Evolutionary conservation across 1,139 yeast species (phyloP).

Genomic region (Kodamaea anthophila): DNA sequence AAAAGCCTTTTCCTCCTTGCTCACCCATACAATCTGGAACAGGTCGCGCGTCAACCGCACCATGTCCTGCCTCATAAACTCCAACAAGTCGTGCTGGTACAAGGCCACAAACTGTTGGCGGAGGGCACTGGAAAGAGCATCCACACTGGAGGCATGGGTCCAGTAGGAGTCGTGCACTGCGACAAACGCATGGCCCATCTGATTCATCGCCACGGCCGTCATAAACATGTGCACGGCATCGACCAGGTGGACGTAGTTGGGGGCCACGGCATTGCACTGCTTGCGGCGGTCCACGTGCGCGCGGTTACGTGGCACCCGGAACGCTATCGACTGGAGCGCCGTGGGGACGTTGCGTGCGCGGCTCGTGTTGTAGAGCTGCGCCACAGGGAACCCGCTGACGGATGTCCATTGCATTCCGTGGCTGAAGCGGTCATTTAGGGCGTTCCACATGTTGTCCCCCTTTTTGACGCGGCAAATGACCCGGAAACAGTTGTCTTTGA

Average conservation of each 20-base stretch:
- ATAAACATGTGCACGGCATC: conserved; percentile 38
- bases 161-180: conserved; percentile 44
- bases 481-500: conserved; percentile 25
- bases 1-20: conserved; percentile 9
- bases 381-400: conserved; percentile 37
- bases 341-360: conserved; percentile 15
- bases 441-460: conserved; percentile 8
- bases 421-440: conserved; percentile 9
- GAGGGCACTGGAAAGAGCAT: conserved; percentile 18
- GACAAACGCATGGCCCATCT: conserved; percentile 23
- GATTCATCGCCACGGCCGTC: conserved; percentile 25
- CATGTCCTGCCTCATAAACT: conserved; percentile 18
- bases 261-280: conserved; percentile 37
- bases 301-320: conserved; percentile 13
- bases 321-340: conserved; percentile 21
- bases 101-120: conserved; percentile 32
- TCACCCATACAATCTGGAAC: conserved; percentile 33
- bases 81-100: conserved; percentile 19
- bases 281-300: conserved; percentile 25
- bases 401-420: conserved; percentile 43
- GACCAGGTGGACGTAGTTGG: conserved; percentile 41
- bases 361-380: conserved; percentile 29
- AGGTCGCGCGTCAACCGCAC: conserved; percentile 17
- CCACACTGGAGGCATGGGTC: conserved; percentile 35
- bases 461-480: conserved; percentile 24